Evolutionary conservation across 371 early-diverging fungal genomes (phyloP).

Genomic region (Mortierella sp.): DNA sequence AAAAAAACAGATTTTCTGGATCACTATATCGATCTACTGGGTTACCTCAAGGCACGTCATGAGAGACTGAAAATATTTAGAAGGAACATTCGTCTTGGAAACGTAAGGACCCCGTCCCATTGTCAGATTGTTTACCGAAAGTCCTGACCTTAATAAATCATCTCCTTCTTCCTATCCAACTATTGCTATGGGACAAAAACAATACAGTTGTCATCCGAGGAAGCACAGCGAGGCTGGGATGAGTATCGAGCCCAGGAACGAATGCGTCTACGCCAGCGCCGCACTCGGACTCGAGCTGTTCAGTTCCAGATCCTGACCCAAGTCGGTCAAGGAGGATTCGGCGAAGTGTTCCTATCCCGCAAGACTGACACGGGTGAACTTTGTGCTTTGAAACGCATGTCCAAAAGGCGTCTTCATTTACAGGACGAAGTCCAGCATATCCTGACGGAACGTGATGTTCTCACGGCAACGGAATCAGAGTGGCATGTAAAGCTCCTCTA

Average conservation of each 20-base stretch:
- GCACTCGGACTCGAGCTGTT: conserved; percentile 69
- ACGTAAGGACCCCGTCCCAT: conserved; percentile 14
- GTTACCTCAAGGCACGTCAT: conserved; percentile 74
- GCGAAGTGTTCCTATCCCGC: conserved; percentile 73
- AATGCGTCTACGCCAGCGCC: conserved; percentile 67
- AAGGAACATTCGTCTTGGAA: conserved; percentile 43
- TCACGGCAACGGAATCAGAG: conserved; percentile 68
- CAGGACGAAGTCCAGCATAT: conserved; percentile 77
- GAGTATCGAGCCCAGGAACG: conserved; percentile 65
- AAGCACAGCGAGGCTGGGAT: conserved; percentile 63
- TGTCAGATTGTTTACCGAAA: too few species aligned
- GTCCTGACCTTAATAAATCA: too few species aligned
- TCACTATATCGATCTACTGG: conserved; percentile 79
- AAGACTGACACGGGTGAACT: conserved; percentile 79
- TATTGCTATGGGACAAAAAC: not conserved
- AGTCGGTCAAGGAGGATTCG: conserved; percentile 90
- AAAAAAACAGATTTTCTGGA: conserved; percentile 72
- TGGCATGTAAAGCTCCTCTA: conserved; percentile 78
- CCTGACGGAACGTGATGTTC: conserved; percentile 83
- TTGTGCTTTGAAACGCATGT: conserved; percentile 88
- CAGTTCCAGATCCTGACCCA: conserved; percentile 81
- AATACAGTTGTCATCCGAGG: conserved; percentile 41
- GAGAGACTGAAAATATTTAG: conserved; percentile 68
- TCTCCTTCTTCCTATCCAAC: not conserved
- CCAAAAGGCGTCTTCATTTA: conserved; percentile 77